A percentile compares a stretch with the other conserved stretches of the same genome.
phyloP scores from a whole-genome alignment of 805 yeast species.

The Metschnikowia lochheadii region DNA sequence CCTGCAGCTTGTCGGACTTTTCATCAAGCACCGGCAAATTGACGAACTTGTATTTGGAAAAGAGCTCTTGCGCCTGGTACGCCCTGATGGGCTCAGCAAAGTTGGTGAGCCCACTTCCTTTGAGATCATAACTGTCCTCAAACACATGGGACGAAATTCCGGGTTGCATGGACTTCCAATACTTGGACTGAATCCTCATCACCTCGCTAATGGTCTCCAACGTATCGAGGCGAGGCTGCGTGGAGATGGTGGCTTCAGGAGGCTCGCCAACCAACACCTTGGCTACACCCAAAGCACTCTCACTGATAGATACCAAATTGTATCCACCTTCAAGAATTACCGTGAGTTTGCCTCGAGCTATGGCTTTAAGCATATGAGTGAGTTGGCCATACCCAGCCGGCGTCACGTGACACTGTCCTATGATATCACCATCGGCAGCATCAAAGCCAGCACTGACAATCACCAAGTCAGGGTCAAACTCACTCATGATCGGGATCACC shows the following conservation, averaged over 20 bases:
- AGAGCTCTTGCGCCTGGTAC: constrained; percentile 58
- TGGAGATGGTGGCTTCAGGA: constrained; percentile 69
- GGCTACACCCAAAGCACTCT: constrained; percentile 87
- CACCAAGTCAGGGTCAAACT: constrained; percentile 88
- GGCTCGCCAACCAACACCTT: constrained; percentile 93
- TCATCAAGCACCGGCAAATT: constrained; percentile 56
- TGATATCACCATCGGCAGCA: constrained; percentile 97
- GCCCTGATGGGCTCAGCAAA: constrained; percentile 74
- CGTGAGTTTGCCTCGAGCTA: constrained; percentile 84
- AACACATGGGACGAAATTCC: constrained; percentile 46
- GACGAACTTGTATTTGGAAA: constrained; percentile 54
- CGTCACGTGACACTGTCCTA: constrained; percentile 93
- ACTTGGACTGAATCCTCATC: constrained; percentile 70
- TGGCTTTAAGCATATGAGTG: constrained; percentile 84
- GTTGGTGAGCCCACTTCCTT: constrained; percentile 39
- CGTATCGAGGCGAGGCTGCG: constrained; percentile 70
- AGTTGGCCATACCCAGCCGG: constrained; percentile 96
- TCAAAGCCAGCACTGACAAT: constrained; percentile 95
- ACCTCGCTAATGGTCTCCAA: constrained; percentile 80
- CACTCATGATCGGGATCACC: constrained; percentile 82
- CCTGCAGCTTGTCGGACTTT: constrained; percentile 15
- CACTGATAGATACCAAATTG: constrained; percentile 84
- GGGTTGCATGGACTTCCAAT: constrained; percentile 82
- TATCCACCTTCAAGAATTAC: constrained; percentile 97
- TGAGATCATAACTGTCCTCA: constrained; percentile 39